A percentile compares a stretch with the other conserved stretches of the same genome.
Evolutionary conservation across 2,329 filamentous ascomycete genomes (phyloP).

Genomic region (Botrytis deweyae): DNA sequence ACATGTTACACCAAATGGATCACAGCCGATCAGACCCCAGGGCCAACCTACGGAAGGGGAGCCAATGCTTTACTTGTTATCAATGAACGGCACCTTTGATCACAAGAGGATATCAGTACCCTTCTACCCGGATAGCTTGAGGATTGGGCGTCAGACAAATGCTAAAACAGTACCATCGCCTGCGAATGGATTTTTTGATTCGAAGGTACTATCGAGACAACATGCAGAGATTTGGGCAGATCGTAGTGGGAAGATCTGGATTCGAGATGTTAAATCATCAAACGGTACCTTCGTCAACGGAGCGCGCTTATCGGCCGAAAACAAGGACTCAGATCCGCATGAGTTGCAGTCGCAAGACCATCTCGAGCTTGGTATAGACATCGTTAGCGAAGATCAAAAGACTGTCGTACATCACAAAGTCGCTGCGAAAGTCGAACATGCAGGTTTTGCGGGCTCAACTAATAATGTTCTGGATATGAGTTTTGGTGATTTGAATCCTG

Average conservation of each 20-base stretch:
- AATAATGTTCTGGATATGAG: slow-evolving; percentile 83
- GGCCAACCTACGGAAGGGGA: slow-evolving; percentile 52
- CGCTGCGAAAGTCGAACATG: slow-evolving; percentile 92
- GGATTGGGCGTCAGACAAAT: slow-evolving; percentile 95
- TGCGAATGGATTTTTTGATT: slow-evolving; percentile 94
- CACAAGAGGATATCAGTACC: slow-evolving; percentile 94
- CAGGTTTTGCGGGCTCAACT: slow-evolving; percentile 73
- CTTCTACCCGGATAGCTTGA: slow-evolving; percentile 87
- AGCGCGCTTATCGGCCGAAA: slow-evolving; percentile 84
- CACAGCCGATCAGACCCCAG: slow-evolving; percentile 49
- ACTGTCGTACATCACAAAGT: slow-evolving; percentile 99
- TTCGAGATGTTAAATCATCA: slow-evolving; percentile 95
- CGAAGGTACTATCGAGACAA: slow-evolving; percentile 92
- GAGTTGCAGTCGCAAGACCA: slow-evolving; percentile 90
- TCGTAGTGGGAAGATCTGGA: slow-evolving; percentile 84
- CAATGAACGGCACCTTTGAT: slow-evolving; percentile 95
- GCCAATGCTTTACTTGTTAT: slow-evolving; percentile 80
- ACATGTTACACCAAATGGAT: slow-evolving; percentile 60
- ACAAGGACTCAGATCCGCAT: slow-evolving; percentile 92
- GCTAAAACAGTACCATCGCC: slow-evolving; percentile 91
- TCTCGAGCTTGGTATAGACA: slow-evolving; percentile 94
- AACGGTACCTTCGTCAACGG: slow-evolving; percentile 99
- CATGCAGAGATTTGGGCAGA: slow-evolving; percentile 96
- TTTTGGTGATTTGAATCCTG: slow-evolving; percentile 86
- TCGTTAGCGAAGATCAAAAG: slow-evolving; percentile 97